Conservation (phyloP, 208 protist genomes). For the Trypanosoma avium region DNA sequence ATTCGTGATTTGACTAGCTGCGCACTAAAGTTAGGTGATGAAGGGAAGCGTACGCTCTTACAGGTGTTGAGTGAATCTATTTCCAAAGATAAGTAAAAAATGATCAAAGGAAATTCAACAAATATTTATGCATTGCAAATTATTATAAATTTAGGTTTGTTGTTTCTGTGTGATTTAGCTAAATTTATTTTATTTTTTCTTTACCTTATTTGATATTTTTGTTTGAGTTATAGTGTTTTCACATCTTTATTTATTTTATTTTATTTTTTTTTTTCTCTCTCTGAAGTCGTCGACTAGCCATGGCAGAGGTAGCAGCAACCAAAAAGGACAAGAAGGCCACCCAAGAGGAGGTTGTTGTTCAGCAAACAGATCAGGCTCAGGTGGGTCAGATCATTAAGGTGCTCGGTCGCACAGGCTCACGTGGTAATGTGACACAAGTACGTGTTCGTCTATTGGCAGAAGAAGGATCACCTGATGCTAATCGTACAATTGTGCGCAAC, state of each 20-base stretch:
- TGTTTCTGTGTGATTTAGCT: slow-evolving; percentile 2
- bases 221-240: neutral
- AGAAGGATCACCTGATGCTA: slow-evolving; percentile 82
- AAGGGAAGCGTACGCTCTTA: slow-evolving; percentile 40
- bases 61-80: slow-evolving; percentile 36
- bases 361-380: slow-evolving; percentile 81
- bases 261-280: slow-evolving; percentile 13
- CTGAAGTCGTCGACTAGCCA: slow-evolving; percentile 16
- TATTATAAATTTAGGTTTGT: neutral
- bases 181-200: slow-evolving; percentile 3
- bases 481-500: slow-evolving; percentile 98
- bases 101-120: neutral
- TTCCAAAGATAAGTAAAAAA: neutral
- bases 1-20: slow-evolving; percentile 50
- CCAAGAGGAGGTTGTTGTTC: slow-evolving; percentile 73
- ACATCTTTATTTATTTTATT: slow-evolving; percentile 2
- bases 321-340: slow-evolving; percentile 89
- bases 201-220: neutral
- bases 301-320: slow-evolving; percentile 29
- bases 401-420: slow-evolving; percentile 98
- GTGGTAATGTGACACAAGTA: slow-evolving; percentile 99
- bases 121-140: neutral
- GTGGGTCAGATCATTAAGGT: slow-evolving; percentile 98
- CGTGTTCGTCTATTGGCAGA: slow-evolving; percentile 94
- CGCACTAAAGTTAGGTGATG: slow-evolving; percentile 38